Evolutionary conservation across 192 early-diverging fungal species (phyloP).

Genomic region (Phycomyces nitens): DNA sequence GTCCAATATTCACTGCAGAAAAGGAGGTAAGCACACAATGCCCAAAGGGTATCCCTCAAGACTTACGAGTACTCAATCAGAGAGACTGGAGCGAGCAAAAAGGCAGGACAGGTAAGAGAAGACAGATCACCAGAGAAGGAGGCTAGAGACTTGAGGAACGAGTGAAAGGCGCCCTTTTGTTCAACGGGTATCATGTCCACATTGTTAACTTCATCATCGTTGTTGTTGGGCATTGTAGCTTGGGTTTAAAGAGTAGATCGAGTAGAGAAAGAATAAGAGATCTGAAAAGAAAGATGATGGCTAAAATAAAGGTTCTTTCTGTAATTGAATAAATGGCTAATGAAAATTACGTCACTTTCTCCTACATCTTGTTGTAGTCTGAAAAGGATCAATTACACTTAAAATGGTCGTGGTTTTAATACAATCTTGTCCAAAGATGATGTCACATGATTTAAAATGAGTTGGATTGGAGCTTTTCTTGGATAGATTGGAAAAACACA

Average conservation of each 20-base stretch:
- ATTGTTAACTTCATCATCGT: constrained; percentile 19
- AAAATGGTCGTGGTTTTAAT: too few species aligned
- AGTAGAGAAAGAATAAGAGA: background rate
- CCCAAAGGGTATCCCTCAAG: background rate
- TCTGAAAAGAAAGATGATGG: too few species aligned
- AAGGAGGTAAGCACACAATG: background rate
- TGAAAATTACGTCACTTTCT: too few species aligned
- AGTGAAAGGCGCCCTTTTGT: constrained; percentile 57
- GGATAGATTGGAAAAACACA: too few species aligned
- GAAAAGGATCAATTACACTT: too few species aligned
- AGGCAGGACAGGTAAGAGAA: constrained; percentile 70
- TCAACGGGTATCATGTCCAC: constrained; percentile 44
- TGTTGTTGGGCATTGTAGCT: background rate
- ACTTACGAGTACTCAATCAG: constrained; percentile 69
- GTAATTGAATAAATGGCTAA: too few species aligned
- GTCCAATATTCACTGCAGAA: constrained; percentile 53
- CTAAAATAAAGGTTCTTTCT: too few species aligned
- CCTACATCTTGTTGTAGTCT: too few species aligned
- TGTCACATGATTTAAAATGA: too few species aligned
- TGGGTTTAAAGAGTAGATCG: background rate
- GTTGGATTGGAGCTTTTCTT: too few species aligned
- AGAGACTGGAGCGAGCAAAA: constrained; percentile 67
- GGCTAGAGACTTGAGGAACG: constrained; percentile 61
- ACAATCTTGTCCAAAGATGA: too few species aligned
- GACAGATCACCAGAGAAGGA: constrained; percentile 80